These are phyloP conservation scores for Coleophoma crateriformis DNA, from an alignment of 2,329 filamentous ascomycete genomes.

Conservation along the genomic window DNA sequence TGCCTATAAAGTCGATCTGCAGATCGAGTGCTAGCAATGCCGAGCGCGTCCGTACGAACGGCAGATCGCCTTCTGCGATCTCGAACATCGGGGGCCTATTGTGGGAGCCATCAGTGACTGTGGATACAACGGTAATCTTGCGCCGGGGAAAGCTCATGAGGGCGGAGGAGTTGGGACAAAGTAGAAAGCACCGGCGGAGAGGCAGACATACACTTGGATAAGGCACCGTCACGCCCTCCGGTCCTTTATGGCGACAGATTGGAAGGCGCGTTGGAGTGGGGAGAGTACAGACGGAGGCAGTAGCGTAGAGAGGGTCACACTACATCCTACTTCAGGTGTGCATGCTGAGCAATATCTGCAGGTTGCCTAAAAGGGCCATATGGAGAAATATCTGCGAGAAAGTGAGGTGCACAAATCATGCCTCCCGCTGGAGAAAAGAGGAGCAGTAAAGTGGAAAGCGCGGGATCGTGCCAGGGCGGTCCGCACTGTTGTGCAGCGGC, in stretches of 20 bases:
- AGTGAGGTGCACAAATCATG: neutral
- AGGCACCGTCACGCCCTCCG: too few relatives aligned
- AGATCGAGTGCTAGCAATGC: slow-evolving; percentile 81
- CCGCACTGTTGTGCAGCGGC: too few relatives aligned
- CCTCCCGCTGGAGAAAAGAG: neutral
- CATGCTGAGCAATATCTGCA: neutral
- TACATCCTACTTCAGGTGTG: neutral
- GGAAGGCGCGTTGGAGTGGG: too few relatives aligned
- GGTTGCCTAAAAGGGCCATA: neutral
- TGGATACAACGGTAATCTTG: neutral
- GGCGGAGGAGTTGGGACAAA: slow-evolving; percentile 44
- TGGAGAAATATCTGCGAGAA: neutral
- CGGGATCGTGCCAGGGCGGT: too few relatives aligned
- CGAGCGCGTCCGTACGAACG: slow-evolving; percentile 52
- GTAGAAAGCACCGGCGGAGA: too few relatives aligned
- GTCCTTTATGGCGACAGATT: too few relatives aligned
- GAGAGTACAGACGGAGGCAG: too few relatives aligned
- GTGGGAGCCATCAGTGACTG: slow-evolving; percentile 5
- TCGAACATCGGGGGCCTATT: slow-evolving; percentile 40
- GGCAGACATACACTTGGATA: too few relatives aligned
- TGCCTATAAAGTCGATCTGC: slow-evolving; percentile 80
- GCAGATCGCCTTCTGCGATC: slow-evolving; percentile 50
- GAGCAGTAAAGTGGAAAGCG: neutral
- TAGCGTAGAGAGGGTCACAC: neutral
- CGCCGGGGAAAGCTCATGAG: slow-evolving; percentile 36